phyloP scores from a whole-genome alignment of 2,329 filamentous ascomycete genomes.

The Piedraia hortae region DNA sequence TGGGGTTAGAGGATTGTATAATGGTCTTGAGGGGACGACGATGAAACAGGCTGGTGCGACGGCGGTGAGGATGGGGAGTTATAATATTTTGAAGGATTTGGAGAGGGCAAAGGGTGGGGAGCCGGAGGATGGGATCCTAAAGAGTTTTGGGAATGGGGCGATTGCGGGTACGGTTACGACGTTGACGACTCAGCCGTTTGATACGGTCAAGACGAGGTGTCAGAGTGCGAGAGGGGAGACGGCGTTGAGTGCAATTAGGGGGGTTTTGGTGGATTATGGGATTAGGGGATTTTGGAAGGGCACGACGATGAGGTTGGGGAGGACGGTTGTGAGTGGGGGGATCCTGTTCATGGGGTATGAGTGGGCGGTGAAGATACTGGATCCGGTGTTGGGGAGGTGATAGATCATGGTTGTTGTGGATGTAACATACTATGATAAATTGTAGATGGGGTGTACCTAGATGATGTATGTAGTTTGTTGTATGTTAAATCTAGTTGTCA shows the following conservation, averaged over 20 bases:
- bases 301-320: slow-evolving; percentile 37
- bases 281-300: slow-evolving; percentile 37
- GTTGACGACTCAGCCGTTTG: slow-evolving; percentile 31
- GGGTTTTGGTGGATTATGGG: slow-evolving; percentile 28
- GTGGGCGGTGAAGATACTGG: slow-evolving; percentile 23
- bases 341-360: slow-evolving; percentile 38
- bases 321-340: slow-evolving; percentile 37
- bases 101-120: slow-evolving; percentile 17
- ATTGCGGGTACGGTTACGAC: slow-evolving; percentile 33
- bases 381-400: slow-evolving; percentile 5
- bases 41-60: slow-evolving; percentile 35
- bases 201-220: slow-evolving; percentile 34
- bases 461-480: not conserved
- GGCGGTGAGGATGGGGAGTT: slow-evolving; percentile 32
- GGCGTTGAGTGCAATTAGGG: slow-evolving; percentile 27
- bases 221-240: slow-evolving; percentile 31
- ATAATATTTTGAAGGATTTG: slow-evolving; percentile 35
- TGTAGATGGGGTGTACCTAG: too few species aligned
- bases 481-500: not conserved
- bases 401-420: too few species aligned
- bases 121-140: slow-evolving; percentile 22
- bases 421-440: too few species aligned
- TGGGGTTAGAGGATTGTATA: slow-evolving; percentile 27
- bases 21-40: slow-evolving; percentile 31
- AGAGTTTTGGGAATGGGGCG: slow-evolving; percentile 34